These are phyloP conservation scores for Hordeum marinum DNA, from an alignment of 176 grass and related monocot species.

Conservation along the genomic window DNA sequence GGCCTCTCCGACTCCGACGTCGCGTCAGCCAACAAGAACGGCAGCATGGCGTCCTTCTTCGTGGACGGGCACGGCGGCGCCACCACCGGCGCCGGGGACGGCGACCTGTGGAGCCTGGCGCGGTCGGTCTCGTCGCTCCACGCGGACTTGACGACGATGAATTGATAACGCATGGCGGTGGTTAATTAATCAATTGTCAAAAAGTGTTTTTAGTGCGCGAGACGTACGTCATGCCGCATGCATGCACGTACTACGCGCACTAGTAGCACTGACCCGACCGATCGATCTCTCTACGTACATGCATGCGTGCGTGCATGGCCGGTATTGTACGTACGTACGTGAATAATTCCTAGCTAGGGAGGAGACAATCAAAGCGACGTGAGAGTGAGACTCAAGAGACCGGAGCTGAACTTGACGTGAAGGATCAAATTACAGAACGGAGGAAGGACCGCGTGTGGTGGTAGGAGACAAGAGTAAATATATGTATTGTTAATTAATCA, in stretches of 20 bases:
- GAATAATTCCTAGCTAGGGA: slow-evolving; percentile 42
- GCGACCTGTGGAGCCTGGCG: slow-evolving; percentile 86
- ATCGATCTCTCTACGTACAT: neutral
- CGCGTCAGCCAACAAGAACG: slow-evolving; percentile 38
- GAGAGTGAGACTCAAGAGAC: neutral
- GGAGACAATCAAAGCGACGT: slow-evolving; percentile 2
- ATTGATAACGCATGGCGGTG: slow-evolving; percentile 15
- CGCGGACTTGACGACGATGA: slow-evolving; percentile 48
- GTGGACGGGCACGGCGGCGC: slow-evolving; percentile 22
- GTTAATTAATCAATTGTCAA: neutral
- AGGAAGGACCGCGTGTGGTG: no score
- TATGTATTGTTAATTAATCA: no score
- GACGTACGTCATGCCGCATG: slow-evolving; percentile 8
- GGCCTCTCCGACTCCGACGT: slow-evolving; percentile 26
- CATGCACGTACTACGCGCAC: neutral
- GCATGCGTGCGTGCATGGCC: neutral
- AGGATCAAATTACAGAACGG: no score
- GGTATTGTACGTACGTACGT: slow-evolving; percentile 26
- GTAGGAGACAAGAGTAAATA: no score
- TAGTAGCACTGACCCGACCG: neutral
- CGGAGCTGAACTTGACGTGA: neutral
- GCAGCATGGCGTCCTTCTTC: slow-evolving; percentile 7
- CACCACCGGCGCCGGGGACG: slow-evolving; percentile 31
- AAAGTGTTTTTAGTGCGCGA: neutral
- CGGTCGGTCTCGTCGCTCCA: slow-evolving; percentile 46